Conservation (phyloP, 2,329 filamentous ascomycete genomes). For the Paradendryphiella salina region DNA sequence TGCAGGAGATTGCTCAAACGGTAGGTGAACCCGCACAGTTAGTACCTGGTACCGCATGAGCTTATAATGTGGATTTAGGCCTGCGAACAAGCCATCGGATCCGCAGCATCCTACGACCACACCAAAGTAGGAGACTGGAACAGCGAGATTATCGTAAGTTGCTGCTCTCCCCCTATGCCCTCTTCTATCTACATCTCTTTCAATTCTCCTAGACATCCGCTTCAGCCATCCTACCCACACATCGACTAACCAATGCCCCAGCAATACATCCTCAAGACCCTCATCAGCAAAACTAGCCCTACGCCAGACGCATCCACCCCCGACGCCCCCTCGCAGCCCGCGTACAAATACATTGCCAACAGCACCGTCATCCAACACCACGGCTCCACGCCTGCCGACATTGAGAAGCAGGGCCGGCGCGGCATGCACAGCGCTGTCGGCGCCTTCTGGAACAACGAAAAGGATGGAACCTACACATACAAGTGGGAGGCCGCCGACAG, state of each 20-base stretch:
- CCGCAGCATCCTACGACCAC: conserved; percentile 82
- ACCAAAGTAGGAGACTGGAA: conserved; percentile 86
- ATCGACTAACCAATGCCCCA: conserved; percentile 41
- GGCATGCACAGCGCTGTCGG: conserved; percentile 89
- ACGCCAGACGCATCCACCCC: conserved; percentile 47
- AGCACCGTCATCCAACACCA: conserved; percentile 98
- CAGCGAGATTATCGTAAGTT: conserved; percentile 81
- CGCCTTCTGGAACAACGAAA: conserved; percentile 89
- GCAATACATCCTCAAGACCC: conserved; percentile 75
- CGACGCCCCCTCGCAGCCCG: conserved; percentile 54
- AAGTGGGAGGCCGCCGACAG: conserved; percentile 69
- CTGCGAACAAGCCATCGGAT: conserved; percentile 76
- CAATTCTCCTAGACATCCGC: too few relatives aligned
- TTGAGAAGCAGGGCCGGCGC: conserved; percentile 73
- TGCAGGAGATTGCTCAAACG: conserved; percentile 36
- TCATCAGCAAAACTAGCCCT: conserved; percentile 74
- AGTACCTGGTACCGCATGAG: not conserved
- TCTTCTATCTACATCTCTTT: conserved; percentile 44
- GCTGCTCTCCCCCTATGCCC: not conserved
- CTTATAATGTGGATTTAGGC: conserved; percentile 59
- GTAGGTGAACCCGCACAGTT: conserved; percentile 21
- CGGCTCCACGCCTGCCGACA: conserved; percentile 40
- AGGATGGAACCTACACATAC: conserved; percentile 86
- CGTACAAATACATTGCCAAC: conserved; percentile 95
- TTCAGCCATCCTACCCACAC: too few relatives aligned